Base-by-base conservation (phyloP, 371 early-diverging fungal species). In the Coemansia sp. region DNA sequence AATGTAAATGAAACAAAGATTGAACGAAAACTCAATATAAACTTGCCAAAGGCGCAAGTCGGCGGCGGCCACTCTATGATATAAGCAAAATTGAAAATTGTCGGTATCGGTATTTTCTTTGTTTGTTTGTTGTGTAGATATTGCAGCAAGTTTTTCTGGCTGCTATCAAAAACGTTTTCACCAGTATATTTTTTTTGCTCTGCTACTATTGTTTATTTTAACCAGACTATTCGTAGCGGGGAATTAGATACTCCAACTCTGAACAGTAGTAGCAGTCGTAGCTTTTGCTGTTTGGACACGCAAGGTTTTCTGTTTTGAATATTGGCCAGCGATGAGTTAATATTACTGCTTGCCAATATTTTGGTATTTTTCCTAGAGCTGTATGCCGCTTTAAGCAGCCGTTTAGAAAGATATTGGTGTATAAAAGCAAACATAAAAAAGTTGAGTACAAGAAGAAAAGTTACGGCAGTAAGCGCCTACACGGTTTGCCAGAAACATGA, bases 141-240 rank as follows among this genome's bases (percentile, higher is more conserved):
- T 52, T 52, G 25, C 52, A 33, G 25, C 52, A 56, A 28, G n/a
- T 56, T 21, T 33, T 18, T 30, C 26, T 30, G 25, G 26, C 33
- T n/a, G 26, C 44, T 42, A n/a, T 26, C 30, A 21, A 37, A 7
- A 67, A 61, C 61, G 61, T 61, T 61, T 18, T 52, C 12, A 2
- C 16, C 42, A 16, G 3, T 42, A 42, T 42, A 23, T 23, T 14
- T 42, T 42, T 42, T 42, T 3, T 42, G 3, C 16, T 16, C 16
- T 33, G 44, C 52, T 52, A 52, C 52, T 52, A 52, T 52, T 52
- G 52, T 52, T 52, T 52, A 52, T 52, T 52, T 23, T 25, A 21
- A 52, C n/a, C 52, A 52, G 23, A 14, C 25, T n/a, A 42, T 6
- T 12, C n/a, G 44, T 42, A n/a, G 1, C 6, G 21, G 12, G 8